These are phyloP conservation scores for Arthrobotrys pseudoclavata DNA, from an alignment of 2,329 filamentous ascomycete genomes.

Conservation along the genomic window DNA sequence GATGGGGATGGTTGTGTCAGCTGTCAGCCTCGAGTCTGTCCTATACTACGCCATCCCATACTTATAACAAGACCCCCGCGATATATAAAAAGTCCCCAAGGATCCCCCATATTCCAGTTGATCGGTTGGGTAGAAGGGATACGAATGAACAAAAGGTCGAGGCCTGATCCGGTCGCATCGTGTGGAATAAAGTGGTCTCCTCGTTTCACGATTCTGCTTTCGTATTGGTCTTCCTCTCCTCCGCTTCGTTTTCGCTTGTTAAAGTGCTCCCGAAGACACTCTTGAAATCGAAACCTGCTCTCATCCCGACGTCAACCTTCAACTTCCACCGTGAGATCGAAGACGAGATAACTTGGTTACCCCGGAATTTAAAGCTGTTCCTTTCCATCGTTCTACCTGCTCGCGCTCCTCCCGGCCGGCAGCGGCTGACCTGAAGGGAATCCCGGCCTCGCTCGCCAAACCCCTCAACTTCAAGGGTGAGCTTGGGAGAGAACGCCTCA, in stretches of 20 bases:
- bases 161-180: not conserved
- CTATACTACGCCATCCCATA: not conserved
- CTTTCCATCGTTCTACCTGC: not conserved
- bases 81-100: too few species aligned
- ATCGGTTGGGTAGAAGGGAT: not conserved
- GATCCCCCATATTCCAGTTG: too few species aligned
- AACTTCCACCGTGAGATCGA: not conserved
- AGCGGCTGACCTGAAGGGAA: slow-evolving; percentile 34
- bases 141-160: too few species aligned
- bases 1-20: not conserved
- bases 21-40: not conserved
- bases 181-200: slow-evolving; percentile 10
- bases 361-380: too few species aligned
- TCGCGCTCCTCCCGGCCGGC: not conserved
- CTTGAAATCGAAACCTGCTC: slow-evolving; percentile 15
- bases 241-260: not conserved
- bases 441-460: slow-evolving; percentile 56
- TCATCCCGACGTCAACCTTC: not conserved
- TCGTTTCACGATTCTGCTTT: slow-evolving; percentile 49
- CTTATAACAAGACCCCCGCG: not conserved
- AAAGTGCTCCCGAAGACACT: not conserved
- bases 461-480: slow-evolving; percentile 38
- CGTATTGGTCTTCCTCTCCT: slow-evolving; percentile 26
- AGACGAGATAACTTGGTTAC: too few species aligned
- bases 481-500: not conserved